Evolutionary conservation across 805 yeast species (phyloP), one percentile per base, ranked within the genome.

Genomic region (Yarrowia hollandica): DNA sequence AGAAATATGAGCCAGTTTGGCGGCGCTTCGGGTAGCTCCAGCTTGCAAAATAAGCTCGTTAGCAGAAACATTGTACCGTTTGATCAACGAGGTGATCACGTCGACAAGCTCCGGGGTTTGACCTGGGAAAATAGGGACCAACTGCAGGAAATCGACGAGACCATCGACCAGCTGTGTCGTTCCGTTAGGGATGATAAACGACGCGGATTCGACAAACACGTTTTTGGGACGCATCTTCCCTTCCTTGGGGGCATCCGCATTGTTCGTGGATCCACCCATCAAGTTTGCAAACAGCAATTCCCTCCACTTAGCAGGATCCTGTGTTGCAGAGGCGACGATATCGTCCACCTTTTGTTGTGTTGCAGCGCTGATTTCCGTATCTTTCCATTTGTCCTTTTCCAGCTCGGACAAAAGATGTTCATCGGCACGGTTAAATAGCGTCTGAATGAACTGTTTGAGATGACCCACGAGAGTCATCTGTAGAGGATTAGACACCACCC

Each of bases 351-450:
- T 66, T 3, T 59, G 64, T 66, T 86, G 91, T 1, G 83, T 69
- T 0, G 68, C 67, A 1, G 72, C 67, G 0, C 81, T 68, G 9
- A 84, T 80, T n/a, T 81, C 79, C 16, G 79, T 81, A 57, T 91
- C 96, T 61, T 81, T 82, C 98, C 98, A 92, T 19, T 74, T 74
- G 64, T 91, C 98, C 46, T 75, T 74, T 54, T 87, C 91, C 60
- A 88, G 74, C 15, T 76, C 73, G 4, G 67, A 67, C 5, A 79
- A 74, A 23, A 88, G 71, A 5, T 70, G 68, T 59, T 77, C 78
- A 55, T 82, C 69, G 22, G 79, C 75, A 14, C 75, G 74, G 48
- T 77, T 76, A 63, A 86, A 90, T 64, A 80, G 79, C 28, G 82
- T 74, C 26, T 75, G 74, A 33, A 82, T 72, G 68, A 82, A 90